These are phyloP conservation scores for Warburgia ugandensis DNA, from an alignment of 164 flowering plant species.

Conservation along the genomic window DNA sequence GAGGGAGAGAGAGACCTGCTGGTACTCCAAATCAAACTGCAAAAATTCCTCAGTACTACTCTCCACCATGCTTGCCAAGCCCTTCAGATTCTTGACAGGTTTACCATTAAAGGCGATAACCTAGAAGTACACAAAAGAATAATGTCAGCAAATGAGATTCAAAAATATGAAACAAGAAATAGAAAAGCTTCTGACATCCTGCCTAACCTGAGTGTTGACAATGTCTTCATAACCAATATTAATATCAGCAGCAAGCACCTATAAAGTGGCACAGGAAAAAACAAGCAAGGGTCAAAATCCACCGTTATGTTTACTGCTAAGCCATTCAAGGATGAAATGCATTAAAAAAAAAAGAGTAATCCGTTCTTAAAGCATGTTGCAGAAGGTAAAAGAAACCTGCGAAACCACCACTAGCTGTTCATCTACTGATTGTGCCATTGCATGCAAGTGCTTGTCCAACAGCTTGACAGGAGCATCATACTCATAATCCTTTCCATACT, in stretches of 20 bases:
- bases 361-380: no score
- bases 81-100: constrained; percentile 76
- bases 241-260: constrained; percentile 91
- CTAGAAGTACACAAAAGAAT: constrained; percentile 21
- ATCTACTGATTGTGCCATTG: constrained; percentile 67
- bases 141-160: background rate
- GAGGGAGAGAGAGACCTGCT: constrained; percentile 51
- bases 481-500: constrained; percentile 88
- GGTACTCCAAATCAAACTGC: constrained; percentile 74
- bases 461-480: constrained; percentile 87
- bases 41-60: constrained; percentile 61
- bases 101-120: constrained; percentile 74
- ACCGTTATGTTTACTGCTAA: no score
- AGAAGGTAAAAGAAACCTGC: constrained; percentile 42
- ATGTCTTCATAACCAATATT: constrained; percentile 89
- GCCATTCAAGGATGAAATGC: no score
- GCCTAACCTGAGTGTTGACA: constrained; percentile 78
- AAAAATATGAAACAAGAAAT: background rate
- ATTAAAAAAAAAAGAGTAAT: no score
- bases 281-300: no score
- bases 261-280: constrained; percentile 7
- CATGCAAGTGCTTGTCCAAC: constrained; percentile 68
- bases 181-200: background rate
- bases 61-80: constrained; percentile 82
- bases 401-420: constrained; percentile 91